These are phyloP conservation scores for Ochetophila trinervis DNA, from an alignment of 306 rosid genomes.

Conservation along the genomic window DNA sequence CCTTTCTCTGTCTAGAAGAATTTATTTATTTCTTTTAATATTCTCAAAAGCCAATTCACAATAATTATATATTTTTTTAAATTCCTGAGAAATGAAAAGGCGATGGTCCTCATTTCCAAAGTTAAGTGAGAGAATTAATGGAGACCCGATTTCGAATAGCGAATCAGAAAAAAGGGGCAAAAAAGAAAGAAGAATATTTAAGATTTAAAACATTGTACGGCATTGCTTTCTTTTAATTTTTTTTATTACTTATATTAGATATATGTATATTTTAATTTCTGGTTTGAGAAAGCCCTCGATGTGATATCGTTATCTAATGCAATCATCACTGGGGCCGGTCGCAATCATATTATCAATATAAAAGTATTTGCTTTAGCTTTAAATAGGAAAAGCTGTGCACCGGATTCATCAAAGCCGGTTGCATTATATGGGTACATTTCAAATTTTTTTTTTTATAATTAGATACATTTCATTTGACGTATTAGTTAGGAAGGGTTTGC, in stretches of 20 bases:
- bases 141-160: no score
- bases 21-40: no score
- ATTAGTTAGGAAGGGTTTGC: neutral
- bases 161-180: neutral
- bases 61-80: no score
- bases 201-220: neutral
- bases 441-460: no score
- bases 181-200: neutral
- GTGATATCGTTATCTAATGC: neutral
- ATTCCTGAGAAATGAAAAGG: neutral
- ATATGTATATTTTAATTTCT: neutral
- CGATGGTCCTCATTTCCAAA: neutral
- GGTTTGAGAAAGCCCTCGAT: neutral
- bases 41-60: no score
- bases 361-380: neutral
- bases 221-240: conserved; percentile 3
- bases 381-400: neutral
- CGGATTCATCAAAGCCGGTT: neutral
- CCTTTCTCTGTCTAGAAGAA: no score
- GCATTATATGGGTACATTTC: neutral
- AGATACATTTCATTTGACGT: neutral
- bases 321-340: conserved; percentile 2
- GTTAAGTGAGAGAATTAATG: no score
- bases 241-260: neutral
- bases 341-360: neutral